These are phyloP conservation scores for Cruciata laevipes DNA, from an alignment of 257 asterid species.

Conservation along the genomic window DNA sequence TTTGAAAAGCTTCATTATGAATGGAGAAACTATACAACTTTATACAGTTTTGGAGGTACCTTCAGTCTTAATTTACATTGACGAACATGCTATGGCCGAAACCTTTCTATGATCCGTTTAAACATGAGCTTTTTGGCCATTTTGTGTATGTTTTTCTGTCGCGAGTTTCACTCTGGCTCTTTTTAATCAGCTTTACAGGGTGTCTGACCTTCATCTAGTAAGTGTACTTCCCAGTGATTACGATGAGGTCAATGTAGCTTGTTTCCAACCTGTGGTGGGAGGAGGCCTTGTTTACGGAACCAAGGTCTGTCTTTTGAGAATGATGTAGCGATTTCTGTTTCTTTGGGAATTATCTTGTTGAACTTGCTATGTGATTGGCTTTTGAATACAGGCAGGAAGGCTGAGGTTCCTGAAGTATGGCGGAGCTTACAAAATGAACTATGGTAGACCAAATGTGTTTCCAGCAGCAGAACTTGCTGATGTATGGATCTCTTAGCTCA, in stretches of 20 bases:
- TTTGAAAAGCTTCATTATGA: constrained; percentile 65
- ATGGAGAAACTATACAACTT: constrained; percentile 65
- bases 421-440: constrained; percentile 42
- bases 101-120: too few relatives aligned
- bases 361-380: constrained; percentile 3
- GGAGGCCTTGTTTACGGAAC: constrained; percentile 98
- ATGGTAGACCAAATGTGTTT: constrained; percentile 28
- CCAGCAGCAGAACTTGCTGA: constrained; percentile 52
- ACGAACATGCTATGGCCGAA: not conserved
- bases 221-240: constrained; percentile 93
- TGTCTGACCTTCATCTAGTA: constrained; percentile 27
- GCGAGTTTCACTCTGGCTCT: not conserved
- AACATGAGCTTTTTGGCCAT: not conserved
- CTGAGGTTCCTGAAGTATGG: constrained; percentile 74
- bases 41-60: constrained; percentile 71
- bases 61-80: not conserved
- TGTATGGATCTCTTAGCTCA: constrained; percentile 30
- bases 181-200: constrained; percentile 8
- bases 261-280: constrained; percentile 89
- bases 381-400: constrained; percentile 76
- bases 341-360: constrained; percentile 11
- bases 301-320: constrained; percentile 41
- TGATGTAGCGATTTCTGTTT: not conserved
- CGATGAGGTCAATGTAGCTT: constrained; percentile 97
- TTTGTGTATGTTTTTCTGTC: not conserved